Evolutionary conservation across 2,329 filamentous ascomycete genomes (phyloP).

Genomic region (Cladosporium halotolerans): DNA sequence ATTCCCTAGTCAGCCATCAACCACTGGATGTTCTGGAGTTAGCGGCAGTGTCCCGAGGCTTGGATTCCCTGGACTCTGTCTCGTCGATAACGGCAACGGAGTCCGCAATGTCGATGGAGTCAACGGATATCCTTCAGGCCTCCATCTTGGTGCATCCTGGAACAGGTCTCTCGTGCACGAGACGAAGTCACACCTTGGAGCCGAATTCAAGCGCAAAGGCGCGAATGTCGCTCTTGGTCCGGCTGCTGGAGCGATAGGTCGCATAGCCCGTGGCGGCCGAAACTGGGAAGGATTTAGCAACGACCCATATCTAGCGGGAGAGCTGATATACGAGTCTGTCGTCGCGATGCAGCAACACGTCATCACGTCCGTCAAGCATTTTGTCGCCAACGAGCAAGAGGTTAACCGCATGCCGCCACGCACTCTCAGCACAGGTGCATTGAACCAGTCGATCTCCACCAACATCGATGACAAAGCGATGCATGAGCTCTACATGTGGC

Average conservation of each 20-base stretch:
- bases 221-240: conserved; percentile 41
- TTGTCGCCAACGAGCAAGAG: conserved; percentile 28
- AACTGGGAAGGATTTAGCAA: conserved; percentile 27
- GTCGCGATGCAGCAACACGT: conserved; percentile 39
- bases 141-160: conserved; percentile 47
- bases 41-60: conserved; percentile 47
- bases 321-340: conserved; percentile 25
- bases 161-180: conserved; percentile 31
- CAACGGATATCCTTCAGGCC: conserved; percentile 33
- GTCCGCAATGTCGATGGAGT: conserved; percentile 28
- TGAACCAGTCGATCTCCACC: conserved; percentile 42
- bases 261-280: conserved; percentile 26
- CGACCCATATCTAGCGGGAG: conserved; percentile 25
- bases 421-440: conserved; percentile 33
- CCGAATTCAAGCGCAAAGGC: conserved; percentile 30
- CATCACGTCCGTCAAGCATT: conserved; percentile 34
- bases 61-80: conserved; percentile 35
- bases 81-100: conserved; percentile 35
- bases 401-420: conserved; percentile 22
- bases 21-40: conserved; percentile 63
- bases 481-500: conserved; percentile 52
- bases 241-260: conserved; percentile 28
- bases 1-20: background rate
- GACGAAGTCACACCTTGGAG: conserved; percentile 30
- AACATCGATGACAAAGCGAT: conserved; percentile 21